Conservation (phyloP, 2,329 filamentous ascomycete genomes). For the Stagonosporopsis tanaceti region DNA sequence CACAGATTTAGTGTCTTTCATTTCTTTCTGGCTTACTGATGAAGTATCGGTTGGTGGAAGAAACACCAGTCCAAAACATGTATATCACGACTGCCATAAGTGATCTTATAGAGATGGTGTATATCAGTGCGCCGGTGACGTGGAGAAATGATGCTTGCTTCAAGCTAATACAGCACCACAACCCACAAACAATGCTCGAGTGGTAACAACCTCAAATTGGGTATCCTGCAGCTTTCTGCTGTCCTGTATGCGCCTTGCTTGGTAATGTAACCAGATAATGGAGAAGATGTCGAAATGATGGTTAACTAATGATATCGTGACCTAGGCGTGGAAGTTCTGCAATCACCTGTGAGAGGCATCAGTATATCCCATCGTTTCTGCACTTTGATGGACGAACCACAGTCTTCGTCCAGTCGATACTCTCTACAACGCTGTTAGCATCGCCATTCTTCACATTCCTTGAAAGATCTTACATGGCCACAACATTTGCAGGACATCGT, state of each 20-base stretch:
- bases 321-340: conserved; percentile 38
- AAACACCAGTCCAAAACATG: background rate
- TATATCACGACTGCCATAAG: background rate
- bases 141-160: background rate
- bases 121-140: background rate
- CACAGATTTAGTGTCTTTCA: background rate
- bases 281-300: conserved; percentile 16
- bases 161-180: conserved; percentile 21
- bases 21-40: background rate
- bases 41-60: background rate
- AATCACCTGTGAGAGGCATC: conserved; percentile 42
- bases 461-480: conserved; percentile 54
- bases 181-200: conserved; percentile 28
- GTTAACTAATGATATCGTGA: conserved; percentile 18
- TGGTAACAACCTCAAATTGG: conserved; percentile 36
- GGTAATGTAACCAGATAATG: conserved; percentile 26
- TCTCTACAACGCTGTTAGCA: conserved; percentile 46
- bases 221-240: conserved; percentile 43
- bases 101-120: background rate
- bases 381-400: conserved; percentile 46
- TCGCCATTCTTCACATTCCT: background rate
- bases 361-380: conserved; percentile 16
- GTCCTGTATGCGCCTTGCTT: conserved; percentile 43
- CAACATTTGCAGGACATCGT: conserved; percentile 63
- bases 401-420: conserved; percentile 58